These are phyloP conservation scores for Neocucurbitaria cava DNA, from an alignment of 2,329 filamentous ascomycete genomes.

Conservation along the genomic window DNA sequence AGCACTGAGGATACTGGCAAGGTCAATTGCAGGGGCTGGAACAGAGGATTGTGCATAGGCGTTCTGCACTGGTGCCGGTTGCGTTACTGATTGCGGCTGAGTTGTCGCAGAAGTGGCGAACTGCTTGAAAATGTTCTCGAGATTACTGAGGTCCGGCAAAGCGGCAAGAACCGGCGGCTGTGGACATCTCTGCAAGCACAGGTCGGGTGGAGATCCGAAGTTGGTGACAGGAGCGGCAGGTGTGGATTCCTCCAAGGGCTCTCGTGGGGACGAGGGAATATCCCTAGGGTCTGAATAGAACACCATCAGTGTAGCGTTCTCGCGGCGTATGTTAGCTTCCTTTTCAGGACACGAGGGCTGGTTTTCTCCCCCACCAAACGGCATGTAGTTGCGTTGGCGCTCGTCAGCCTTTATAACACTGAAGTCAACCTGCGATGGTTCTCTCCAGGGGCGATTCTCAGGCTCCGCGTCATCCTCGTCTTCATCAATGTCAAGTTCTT, in stretches of 20 bases:
- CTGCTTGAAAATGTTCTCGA: slow-evolving; percentile 41
- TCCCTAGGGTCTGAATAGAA: slow-evolving; percentile 54
- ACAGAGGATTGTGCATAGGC: slow-evolving; percentile 29
- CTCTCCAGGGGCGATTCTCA: slow-evolving; percentile 40
- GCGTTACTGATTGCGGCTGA: slow-evolving; percentile 12
- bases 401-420: slow-evolving; percentile 49
- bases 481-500: slow-evolving; percentile 70
- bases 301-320: slow-evolving; percentile 56
- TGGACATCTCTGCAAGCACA: slow-evolving; percentile 31
- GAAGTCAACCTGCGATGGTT: slow-evolving; percentile 53
- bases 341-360: slow-evolving; percentile 52
- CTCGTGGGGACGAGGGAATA: slow-evolving; percentile 56
- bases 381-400: slow-evolving; percentile 53
- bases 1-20: slow-evolving; percentile 37
- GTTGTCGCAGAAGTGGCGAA: slow-evolving; percentile 23
- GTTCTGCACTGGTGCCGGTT: slow-evolving; percentile 18
- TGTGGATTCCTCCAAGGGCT: slow-evolving; percentile 47
- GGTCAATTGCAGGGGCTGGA: slow-evolving; percentile 28
- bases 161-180: slow-evolving; percentile 19
- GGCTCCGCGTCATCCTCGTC: slow-evolving; percentile 64
- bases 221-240: slow-evolving; percentile 29
- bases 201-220: slow-evolving; percentile 49
- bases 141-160: slow-evolving; percentile 28
- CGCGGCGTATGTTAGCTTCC: slow-evolving; percentile 53
- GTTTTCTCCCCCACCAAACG: slow-evolving; percentile 53